Evolutionary conservation across 768 basidiomycete genomes (phyloP), one percentile per base, ranked within the genome.

Genomic region (Tricholoma hemisulphureum): DNA sequence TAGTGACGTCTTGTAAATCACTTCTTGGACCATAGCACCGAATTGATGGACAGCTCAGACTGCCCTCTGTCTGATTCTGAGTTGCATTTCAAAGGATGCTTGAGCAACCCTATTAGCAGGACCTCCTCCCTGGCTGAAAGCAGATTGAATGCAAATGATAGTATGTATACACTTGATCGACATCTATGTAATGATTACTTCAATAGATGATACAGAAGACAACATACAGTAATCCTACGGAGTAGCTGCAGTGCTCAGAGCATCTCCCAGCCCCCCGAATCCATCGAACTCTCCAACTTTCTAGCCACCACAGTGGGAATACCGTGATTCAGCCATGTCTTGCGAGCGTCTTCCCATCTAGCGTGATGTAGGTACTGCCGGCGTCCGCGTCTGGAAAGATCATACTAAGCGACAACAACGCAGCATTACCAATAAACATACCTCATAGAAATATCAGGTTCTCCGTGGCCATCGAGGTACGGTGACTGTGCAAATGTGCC

Each of bases 221-320:
- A 8, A 21, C 20, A 2, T 32, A 49, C 48, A 49, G n/a, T 26
- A 26, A n/a, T n/a, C n/a, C 31, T 10, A 31, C 6, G 21, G 43
- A 24, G 16, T 23, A 45, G 3, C 43, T 20, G 21, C 2, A 26
- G n/a, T 20, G 18, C 28, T 74, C 70, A 95, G 50, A 96, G 71
- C 57, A 88, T 89, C 66, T 92, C 91, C 95, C 95, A 98, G 20
- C 95, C 95, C n/a, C 95, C 93, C 28, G 82, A 87, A 68, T 97
- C 95, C 14, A 93, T 80, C 13, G 85, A 85, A 61, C 90, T 83
- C 69, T 98, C 96, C 58, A 98, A 67, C 69, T 91, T 92, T 51
- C 97, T 80, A 3, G 97, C 93, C 21, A 96, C 89, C 34, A 91
- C 77, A 2, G 91, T 95, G 2, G 96, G 93, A 45, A 98, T 89